Base-by-base conservation (phyloP, 371 early-diverging fungal genomes). In the Choanephora cucurbitarum region DNA sequence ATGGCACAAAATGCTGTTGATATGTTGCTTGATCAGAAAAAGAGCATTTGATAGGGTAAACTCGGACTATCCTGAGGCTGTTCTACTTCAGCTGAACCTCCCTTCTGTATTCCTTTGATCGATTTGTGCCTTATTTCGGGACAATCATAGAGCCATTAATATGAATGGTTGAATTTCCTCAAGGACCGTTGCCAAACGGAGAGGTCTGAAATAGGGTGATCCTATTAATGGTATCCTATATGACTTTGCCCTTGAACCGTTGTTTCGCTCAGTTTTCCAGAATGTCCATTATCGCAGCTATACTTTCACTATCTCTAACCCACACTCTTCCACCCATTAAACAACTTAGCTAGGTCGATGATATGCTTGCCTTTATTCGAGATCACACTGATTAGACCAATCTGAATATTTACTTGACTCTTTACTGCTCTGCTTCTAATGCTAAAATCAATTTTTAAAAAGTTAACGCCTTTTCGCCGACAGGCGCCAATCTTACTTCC, bases 271-370 rank as follows among this genome's bases (percentile, higher is more conserved):
- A 11, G 10, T 37, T 11, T 11, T 37, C 14, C 7, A 37, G 14
- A 11, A 37, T 14, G 10, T 37, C 37, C 13, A 9, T 3, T 37
- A 37, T 11, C 9, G 10, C 3, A 11, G 37, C 7, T 37, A 37
- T 11, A 13, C 37, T 37, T 37, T 37, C 14, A 14, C 14, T 14
- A 37, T 6, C 14, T 11, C 9, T 11, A 3, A 37, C 9, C 14
- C 2, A 8, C 8, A 14, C 11, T 44, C 45, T 44, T 1, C 45
- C 48, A 10, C 42, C 49, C 18, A 31, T 49, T 13, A 56, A 56
- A 19, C 23, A 40, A 1, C 31, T 56, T 10, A 40, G 40, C 31
- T 56, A 55, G 37, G 56, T 42, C 18, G 56, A 55, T 22, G 56
- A 55, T 41, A 19, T 48, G 18, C 23, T 42, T n/a, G 43, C 49